phyloP scores from a whole-genome alignment of 2,329 filamentous ascomycete genomes.

The Trichoderma harzianum region DNA sequence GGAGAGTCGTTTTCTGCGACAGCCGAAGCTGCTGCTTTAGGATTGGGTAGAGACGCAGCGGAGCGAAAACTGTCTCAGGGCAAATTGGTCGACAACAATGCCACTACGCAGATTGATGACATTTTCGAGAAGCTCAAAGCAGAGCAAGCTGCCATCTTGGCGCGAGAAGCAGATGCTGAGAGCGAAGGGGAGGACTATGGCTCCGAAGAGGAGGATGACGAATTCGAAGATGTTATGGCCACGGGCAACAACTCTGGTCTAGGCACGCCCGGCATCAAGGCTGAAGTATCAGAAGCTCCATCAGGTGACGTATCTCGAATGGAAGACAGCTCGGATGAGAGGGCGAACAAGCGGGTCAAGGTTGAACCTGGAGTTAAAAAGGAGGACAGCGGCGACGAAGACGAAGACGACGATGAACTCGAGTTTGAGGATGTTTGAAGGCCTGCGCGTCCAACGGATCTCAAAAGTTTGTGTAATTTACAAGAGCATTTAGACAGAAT shows the following conservation, averaged over 20 bases:
- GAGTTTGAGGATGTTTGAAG: conserved; percentile 57
- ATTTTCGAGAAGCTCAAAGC: conserved; percentile 65
- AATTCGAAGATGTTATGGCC: conserved; percentile 51
- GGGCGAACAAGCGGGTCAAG: conserved; percentile 59
- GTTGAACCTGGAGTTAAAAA: conserved; percentile 51
- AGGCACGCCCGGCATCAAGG: conserved; percentile 36
- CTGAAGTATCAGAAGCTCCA: conserved; percentile 31
- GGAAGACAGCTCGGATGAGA: conserved; percentile 37
- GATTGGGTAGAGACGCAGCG: conserved; percentile 41
- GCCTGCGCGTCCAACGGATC: too few species aligned
- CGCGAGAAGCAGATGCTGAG: conserved; percentile 30
- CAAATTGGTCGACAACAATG: conserved; percentile 45
- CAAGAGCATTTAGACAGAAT: not conserved
- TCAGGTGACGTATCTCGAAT: conserved; percentile 20
- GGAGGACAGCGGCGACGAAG: conserved; percentile 41
- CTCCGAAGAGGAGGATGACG: conserved; percentile 40
- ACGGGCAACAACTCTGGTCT: conserved; percentile 31
- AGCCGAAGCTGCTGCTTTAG: conserved; percentile 21
- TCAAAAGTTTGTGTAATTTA: not conserved
- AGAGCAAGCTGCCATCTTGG: conserved; percentile 48
- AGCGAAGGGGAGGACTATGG: conserved; percentile 35
- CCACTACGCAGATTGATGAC: conserved; percentile 59
- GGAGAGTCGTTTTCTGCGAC: conserved; percentile 54
- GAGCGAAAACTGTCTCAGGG: conserved; percentile 43
- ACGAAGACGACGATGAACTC: conserved; percentile 50